Base-by-base conservation (phyloP, 2,329 filamentous ascomycete genomes). In the Elsinoe perseae region DNA sequence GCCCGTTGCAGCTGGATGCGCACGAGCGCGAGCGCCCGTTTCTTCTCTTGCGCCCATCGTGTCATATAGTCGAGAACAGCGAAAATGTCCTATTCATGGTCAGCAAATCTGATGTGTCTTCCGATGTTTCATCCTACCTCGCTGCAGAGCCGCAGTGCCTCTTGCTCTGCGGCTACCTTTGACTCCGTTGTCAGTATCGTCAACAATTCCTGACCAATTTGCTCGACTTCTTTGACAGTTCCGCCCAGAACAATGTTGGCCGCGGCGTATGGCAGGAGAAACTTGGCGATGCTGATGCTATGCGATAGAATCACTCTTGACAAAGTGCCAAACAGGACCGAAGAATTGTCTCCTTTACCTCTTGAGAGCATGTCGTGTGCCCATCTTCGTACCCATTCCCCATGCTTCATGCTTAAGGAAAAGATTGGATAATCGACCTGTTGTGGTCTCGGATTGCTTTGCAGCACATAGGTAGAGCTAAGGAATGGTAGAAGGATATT, bases 401-500 rank as follows among this genome's bases (percentile, higher is more conserved):
- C 82, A 67, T 96, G 93, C 8, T 80, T 80, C 62, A 83, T 80
- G 1, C 80, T 78, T 0, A 80, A 73, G 1, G 76, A 78, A 69
- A 92, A 96, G 16, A 95, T 82, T 0, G 93, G 93, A 69, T 95
- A 97, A 21, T 57, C 60, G 60, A 69, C 57, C 58, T 64, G 56
- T 60, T 66, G 65, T 3, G 55, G 56, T 6, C 59, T 40, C 10
- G 63, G 60, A 32, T 64, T 67, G 46, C 65, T 72, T 4, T 79
- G 83, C 38, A 97, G 79, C 23, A 82, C 77, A 67, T 95, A 98
- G 64, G 81, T 85, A 3, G 95, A 97, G 9, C 78, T 86, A 12
- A 96, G 73, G 62, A 97, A 96, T 1, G 95, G 93, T 0, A 84
- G 86, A n/a, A 97, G 74, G 0, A 89, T 87, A 62, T 89, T 90